Percentiles rank a stretch among this genome's conserved stretches.
phyloP scores from a whole-genome alignment of 2,329 filamentous ascomycete genomes.

The Aspergillus sclerotialis region DNA sequence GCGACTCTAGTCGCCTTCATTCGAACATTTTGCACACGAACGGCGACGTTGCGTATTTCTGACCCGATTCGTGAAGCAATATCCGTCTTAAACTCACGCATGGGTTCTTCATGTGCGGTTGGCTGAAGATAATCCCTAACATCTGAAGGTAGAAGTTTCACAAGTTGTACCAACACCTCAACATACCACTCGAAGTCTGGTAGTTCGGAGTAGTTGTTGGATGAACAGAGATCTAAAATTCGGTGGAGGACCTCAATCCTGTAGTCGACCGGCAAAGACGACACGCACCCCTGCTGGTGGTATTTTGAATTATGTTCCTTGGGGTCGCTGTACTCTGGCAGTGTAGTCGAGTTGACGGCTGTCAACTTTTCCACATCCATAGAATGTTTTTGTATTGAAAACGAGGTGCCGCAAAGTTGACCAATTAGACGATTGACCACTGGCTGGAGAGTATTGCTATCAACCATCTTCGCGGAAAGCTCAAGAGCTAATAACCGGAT shows the following conservation, averaged over 20 bases:
- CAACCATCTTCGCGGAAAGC: slow-evolving; percentile 89
- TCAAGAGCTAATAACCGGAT: slow-evolving; percentile 91
- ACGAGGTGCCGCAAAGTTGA: slow-evolving; percentile 65
- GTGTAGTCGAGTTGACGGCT: background rate
- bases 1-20: slow-evolving; percentile 74
- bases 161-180: slow-evolving; percentile 76
- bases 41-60: slow-evolving; percentile 82
- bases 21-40: slow-evolving; percentile 81
- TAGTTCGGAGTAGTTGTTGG: slow-evolving; percentile 78
- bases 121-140: slow-evolving; percentile 13
- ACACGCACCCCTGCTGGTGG: background rate
- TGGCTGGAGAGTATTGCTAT: slow-evolving; percentile 70
- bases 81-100: slow-evolving; percentile 9
- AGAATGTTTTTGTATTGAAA: slow-evolving; percentile 37
- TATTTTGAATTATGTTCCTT: background rate
- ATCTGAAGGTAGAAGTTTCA: slow-evolving; percentile 52
- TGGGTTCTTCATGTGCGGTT: slow-evolving; percentile 7
- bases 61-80: slow-evolving; percentile 57
- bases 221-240: slow-evolving; percentile 83
- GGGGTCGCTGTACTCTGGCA: background rate
- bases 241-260: slow-evolving; percentile 72
- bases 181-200: slow-evolving; percentile 97
- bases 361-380: slow-evolving; percentile 28
- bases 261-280: slow-evolving; percentile 70
- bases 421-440: slow-evolving; percentile 83